Evolutionary conservation across 2,329 filamentous ascomycete genomes (phyloP), one percentile per base, ranked within the genome.

Genomic region (Trichoderma koningii): DNA sequence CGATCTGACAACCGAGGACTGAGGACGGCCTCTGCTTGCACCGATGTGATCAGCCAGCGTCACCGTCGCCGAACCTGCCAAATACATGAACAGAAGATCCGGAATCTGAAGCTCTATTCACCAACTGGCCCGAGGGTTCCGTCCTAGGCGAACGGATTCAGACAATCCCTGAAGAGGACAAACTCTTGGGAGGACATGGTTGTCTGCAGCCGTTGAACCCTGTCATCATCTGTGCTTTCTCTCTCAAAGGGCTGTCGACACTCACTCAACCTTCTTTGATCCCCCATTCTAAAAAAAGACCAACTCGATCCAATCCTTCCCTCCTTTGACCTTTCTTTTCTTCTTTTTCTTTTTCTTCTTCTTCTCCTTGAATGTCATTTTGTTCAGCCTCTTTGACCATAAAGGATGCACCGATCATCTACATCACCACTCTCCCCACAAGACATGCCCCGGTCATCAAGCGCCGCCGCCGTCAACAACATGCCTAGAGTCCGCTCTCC

Each of bases 361-460:
- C 7, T 45, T 19, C 48, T 63, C 19, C 53, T 52, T 42, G 52
- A 23, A 62, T 55, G 28, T 53, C 41, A 45, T 63, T 63, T 4
- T 63, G 38, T 26, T 38, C 50, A 47, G 17, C 50, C 34, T 42
- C 42, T n/a, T 64, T 50, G 61, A 34, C 34, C 47, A 38, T 38
- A 55, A 53, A 63, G 34, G 57, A 63, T 64, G 61, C 61, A 17
- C 30, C 44, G 51, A 50, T 19, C 52, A 56, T 64, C 61, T 50
- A 30, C 61, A 34, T 62, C 64, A 38, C 64, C 64, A 26, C 19
- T 53, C 26, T 44, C 50, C 30, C 47, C 48, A 23, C 56, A 53
- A 19, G 51, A 21, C 26, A 62, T 61, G 64, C 41, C 57, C 51
- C 56, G 61, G 30, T 64, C 59, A 21, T 57, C 65, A 55, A 64